A percentile compares a stretch with the other conserved stretches of the same genome.
Evolutionary conservation across 1,284 basidiomycete species (phyloP).

Genomic region (Chiua sp.): DNA sequence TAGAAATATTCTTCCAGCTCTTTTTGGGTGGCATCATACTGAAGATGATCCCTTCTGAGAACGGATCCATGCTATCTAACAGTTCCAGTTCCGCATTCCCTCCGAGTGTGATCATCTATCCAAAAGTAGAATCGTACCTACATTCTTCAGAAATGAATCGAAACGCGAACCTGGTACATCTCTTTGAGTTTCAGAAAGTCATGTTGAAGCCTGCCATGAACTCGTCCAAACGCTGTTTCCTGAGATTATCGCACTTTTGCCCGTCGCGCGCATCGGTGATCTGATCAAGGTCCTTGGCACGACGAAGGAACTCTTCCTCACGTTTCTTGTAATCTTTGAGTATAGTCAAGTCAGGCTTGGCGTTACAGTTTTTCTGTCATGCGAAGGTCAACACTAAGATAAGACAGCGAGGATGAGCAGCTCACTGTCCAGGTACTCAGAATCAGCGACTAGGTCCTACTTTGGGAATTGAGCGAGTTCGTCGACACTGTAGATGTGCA

Average conservation of each 20-base stretch:
- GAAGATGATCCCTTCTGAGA: constrained; percentile 98
- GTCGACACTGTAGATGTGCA: constrained; percentile 77
- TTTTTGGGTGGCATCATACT: constrained; percentile 99
- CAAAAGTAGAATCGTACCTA: neutral
- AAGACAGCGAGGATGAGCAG: neutral
- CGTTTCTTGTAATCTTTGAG: constrained; percentile 91
- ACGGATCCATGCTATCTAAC: constrained; percentile 98
- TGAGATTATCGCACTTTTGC: constrained; percentile 82
- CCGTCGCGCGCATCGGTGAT: constrained; percentile 85
- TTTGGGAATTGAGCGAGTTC: constrained; percentile 82
- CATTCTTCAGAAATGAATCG: neutral
- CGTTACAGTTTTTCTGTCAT: constrained; percentile 74
- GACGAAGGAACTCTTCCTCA: constrained; percentile 89
- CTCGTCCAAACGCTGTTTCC: constrained; percentile 91
- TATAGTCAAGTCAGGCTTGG: constrained; percentile 87
- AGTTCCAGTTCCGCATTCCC: constrained; percentile 98
- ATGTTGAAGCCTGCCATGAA: constrained; percentile 98
- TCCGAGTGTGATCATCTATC: constrained; percentile 96
- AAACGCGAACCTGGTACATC: constrained; percentile 93
- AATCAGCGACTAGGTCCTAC: constrained; percentile 77
- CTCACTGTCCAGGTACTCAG: constrained; percentile 85
- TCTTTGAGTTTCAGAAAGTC: constrained; percentile 97
- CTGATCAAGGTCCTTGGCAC: constrained; percentile 87
- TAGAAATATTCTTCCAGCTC: constrained; percentile 99
- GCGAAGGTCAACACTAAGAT: neutral